phyloP scores from a whole-genome alignment of 2,329 filamentous ascomycete species.

The Fusarium redolens region DNA sequence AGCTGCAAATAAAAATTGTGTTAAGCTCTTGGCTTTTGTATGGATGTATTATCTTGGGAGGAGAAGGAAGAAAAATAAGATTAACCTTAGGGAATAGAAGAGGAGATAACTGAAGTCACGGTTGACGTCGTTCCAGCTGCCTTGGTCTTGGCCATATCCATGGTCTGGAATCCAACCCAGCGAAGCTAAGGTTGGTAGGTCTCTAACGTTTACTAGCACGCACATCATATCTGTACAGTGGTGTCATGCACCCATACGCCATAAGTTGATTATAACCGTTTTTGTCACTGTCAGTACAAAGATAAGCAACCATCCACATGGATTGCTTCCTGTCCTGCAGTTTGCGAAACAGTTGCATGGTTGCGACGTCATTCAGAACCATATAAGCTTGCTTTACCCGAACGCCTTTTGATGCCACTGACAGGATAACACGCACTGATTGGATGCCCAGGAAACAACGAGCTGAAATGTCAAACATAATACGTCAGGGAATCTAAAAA shows the following conservation, averaged over 20 bases:
- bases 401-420: conserved; percentile 16
- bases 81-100: conserved; percentile 1
- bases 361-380: conserved; percentile 42
- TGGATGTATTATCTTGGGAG: conserved; percentile 2
- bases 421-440: conserved; percentile 19
- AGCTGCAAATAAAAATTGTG: background rate
- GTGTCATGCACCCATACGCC: conserved; percentile 36
- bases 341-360: conserved; percentile 34
- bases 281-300: conserved; percentile 6
- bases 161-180: conserved; percentile 31
- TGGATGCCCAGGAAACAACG: background rate
- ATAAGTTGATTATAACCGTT: conserved; percentile 7
- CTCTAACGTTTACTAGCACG: conserved; percentile 18
- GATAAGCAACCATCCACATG: conserved; percentile 12
- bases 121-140: conserved; percentile 33
- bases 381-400: conserved; percentile 40
- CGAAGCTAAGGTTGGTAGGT: background rate
- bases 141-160: conserved; percentile 13
- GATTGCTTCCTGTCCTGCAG: conserved; percentile 29
- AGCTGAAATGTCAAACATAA: conserved; percentile 28
- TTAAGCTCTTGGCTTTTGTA: conserved; percentile 28
- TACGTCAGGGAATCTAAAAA: conserved; percentile 29
- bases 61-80: background rate
- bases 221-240: conserved; percentile 31
- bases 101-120: conserved; percentile 14